Evolutionary conservation across 1,284 basidiomycete species (phyloP).

Genomic region (Puccinia sorghi): DNA sequence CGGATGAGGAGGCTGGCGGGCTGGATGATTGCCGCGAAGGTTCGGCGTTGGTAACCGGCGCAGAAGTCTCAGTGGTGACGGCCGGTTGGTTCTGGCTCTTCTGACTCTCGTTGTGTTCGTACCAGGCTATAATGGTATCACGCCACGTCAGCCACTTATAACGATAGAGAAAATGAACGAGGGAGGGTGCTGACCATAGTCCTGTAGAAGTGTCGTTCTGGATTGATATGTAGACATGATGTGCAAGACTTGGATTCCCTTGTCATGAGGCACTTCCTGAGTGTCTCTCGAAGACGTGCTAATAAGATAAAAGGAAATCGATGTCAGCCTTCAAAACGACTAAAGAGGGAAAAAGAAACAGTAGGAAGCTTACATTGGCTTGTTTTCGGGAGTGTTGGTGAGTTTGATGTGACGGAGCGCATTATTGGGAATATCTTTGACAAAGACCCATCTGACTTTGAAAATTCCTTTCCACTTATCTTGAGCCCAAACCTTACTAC

Average conservation of each 20-base stretch:
- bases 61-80: background rate
- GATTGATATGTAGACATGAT: constrained; percentile 90
- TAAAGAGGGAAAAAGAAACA: background rate
- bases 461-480: constrained; percentile 99
- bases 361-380: constrained; percentile 67
- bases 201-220: constrained; percentile 85
- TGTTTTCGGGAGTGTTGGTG: constrained; percentile 92
- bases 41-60: no score
- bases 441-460: constrained; percentile 91
- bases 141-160: background rate
- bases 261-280: constrained; percentile 85
- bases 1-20: background rate
- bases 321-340: background rate
- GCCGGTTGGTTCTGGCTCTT: constrained; percentile 23
- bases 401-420: constrained; percentile 68
- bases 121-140: constrained; percentile 25
- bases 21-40: background rate
- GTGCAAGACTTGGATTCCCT: constrained; percentile 87
- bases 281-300: constrained; percentile 63
- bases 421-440: constrained; percentile 87
- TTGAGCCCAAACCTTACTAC: constrained; percentile 91
- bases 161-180: background rate
- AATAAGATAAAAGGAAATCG: constrained; percentile 66
- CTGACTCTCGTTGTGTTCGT: constrained; percentile 40
- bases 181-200: constrained; percentile 45